Base-by-base conservation (phyloP, 2,329 filamentous ascomycete genomes). In the Cladophialophora psammophila region DNA sequence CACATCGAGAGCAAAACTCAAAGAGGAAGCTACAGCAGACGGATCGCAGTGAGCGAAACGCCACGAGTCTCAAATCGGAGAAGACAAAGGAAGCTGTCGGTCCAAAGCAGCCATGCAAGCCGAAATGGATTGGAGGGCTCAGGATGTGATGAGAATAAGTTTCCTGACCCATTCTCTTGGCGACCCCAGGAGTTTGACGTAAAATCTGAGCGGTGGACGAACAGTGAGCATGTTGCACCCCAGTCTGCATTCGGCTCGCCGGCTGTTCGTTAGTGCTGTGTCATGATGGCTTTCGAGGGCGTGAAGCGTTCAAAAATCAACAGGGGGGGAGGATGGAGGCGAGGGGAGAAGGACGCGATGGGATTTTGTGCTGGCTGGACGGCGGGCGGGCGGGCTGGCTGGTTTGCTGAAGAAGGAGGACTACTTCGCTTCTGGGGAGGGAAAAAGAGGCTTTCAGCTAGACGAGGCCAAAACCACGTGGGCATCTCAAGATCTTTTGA, bases 401-500 rank as follows among this genome's bases (percentile, higher is more conserved):
- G 45, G 45, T 20, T 50, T 18, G 45, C 45, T 50, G 18, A n/a
- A n/a, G 45, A 20, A 26, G 18, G 18, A 45, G 40, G 38, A 6
- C 40, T 6, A 7, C n/a, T 18, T 45, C 15, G 40, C 15, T 7
- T 45, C 40, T 45, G 15, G 40, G n/a, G 40, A n/a, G 18, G 40
- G 18, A 1, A 26, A 50, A 26, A 50, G 45, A 26, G 45, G 45
- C 45, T 50, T 50, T 8, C 45, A 26, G 13, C 45, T 50, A 50
- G 45, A 50, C 45, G 26, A 50, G 45, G 45, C 8, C 20, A 12
- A 26, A 26, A 50, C 45, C 45, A 50, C 45, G 45, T 50, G 45
- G 45, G 45, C 20, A 50, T 50, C 18, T 18, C 20, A n/a, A 50
- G 45, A 50, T 50, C 45, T 38, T 50, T 50, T 50, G 45, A 12